Conservation (phyloP, 1,139 yeast species). For the Yarrowia galli region DNA sequence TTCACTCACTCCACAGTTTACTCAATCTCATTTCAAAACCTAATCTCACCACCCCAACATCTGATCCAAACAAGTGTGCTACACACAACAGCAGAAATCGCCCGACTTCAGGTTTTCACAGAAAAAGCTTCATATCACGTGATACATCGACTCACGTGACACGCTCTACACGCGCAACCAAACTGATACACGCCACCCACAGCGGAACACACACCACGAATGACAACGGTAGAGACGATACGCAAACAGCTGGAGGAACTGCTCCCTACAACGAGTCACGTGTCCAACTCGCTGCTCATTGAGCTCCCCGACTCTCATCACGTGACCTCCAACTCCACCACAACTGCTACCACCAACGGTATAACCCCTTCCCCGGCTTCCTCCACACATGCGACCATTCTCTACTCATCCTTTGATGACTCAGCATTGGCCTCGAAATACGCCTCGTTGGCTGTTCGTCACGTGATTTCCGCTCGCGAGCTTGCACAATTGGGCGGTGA, state of each 20-base stretch:
- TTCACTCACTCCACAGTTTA: too few species aligned
- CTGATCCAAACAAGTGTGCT: not conserved
- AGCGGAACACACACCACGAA: not conserved
- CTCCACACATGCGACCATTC: conserved; percentile 20
- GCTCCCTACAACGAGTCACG: not conserved
- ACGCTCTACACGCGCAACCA: not conserved
- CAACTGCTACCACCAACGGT: not conserved
- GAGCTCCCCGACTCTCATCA: conserved; percentile 1
- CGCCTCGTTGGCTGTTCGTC: conserved; percentile 9
- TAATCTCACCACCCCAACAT: conserved; percentile 11
- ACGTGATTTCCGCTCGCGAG: conserved; percentile 12
- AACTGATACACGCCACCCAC: not conserved
- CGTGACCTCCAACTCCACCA: not conserved
- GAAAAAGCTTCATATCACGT: not conserved
- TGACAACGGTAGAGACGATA: conserved; percentile 30
- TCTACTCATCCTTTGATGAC: conserved; percentile 19
- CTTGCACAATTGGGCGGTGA: conserved; percentile 1
- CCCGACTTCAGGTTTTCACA: not conserved
- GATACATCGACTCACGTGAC: not conserved
- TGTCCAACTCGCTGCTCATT: conserved; percentile 10
- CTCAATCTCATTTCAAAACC: not conserved
- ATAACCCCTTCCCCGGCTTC: not conserved
- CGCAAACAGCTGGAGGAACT: conserved; percentile 28
- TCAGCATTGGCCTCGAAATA: conserved; percentile 7
- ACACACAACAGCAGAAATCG: not conserved